These are phyloP conservation scores for Alternaria sp. DNA, from an alignment of 2,329 filamentous ascomycete species.

Conservation along the genomic window DNA sequence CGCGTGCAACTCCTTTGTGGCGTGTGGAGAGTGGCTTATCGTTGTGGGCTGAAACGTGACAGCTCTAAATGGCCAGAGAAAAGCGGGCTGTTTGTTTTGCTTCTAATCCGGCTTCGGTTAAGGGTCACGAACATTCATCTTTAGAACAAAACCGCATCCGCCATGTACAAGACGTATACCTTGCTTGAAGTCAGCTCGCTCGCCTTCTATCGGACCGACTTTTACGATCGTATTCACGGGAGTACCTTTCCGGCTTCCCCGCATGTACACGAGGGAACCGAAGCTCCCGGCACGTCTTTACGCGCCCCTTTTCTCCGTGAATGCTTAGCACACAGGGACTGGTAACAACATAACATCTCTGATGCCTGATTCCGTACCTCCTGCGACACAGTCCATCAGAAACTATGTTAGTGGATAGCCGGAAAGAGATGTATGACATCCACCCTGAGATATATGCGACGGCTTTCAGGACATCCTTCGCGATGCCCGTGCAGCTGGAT, in stretches of 20 bases:
- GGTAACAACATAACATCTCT: not conserved
- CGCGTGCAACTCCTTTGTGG: not conserved
- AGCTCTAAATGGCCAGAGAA: not conserved
- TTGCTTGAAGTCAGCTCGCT: not conserved
- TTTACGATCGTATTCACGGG: not conserved
- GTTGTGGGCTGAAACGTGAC: too few relatives aligned
- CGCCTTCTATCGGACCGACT: not conserved
- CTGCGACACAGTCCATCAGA: not conserved
- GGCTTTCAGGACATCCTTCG: not conserved
- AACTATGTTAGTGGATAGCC: too few relatives aligned
- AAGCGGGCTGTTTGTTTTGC: not conserved
- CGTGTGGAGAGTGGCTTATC: not conserved
- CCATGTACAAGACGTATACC: not conserved
- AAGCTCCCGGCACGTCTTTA: not conserved
- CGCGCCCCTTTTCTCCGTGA: not conserved
- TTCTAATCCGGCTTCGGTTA: not conserved
- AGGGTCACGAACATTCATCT: not conserved
- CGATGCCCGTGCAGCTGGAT: not conserved
- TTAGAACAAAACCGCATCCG: not conserved
- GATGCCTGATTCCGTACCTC: not conserved
- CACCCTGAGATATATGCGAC: not conserved
- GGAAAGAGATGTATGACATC: not conserved
- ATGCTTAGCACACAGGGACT: not conserved
- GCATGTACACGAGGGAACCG: not conserved
- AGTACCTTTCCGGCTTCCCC: not conserved